Conservation (phyloP, 257 asterid species). For the Handroanthus guayacan region DNA sequence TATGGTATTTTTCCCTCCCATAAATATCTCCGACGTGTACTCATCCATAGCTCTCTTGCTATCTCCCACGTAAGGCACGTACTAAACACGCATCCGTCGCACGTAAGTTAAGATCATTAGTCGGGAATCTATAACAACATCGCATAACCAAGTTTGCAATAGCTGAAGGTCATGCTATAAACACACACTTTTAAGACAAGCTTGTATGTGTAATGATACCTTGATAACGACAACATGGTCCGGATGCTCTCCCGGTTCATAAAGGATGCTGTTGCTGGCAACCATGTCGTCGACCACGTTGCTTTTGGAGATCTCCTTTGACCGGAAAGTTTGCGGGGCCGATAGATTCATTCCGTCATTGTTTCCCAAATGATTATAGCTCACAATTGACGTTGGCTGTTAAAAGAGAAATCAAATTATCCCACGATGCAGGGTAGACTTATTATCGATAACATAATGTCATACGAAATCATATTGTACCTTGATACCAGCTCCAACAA, state of each 20-base stretch:
- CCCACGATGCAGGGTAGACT: not conserved
- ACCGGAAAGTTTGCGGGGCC: constrained; percentile 96
- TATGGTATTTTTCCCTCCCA: constrained; percentile 95
- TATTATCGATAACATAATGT: not conserved
- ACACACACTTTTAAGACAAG: no score
- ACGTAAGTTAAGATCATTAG: not conserved
- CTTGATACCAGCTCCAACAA: constrained; percentile 99
- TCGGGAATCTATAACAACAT: not conserved
- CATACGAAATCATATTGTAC: constrained; percentile 38
- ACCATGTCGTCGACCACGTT: constrained; percentile 99
- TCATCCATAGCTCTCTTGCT: constrained; percentile 99
- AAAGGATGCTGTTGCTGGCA: constrained; percentile 93
- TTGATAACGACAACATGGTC: constrained; percentile 97
- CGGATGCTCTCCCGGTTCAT: constrained; percentile 95
- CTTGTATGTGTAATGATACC: constrained; percentile 46
- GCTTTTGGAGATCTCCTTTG: constrained; percentile 97
- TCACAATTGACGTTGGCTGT: constrained; percentile 98
- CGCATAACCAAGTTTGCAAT: not conserved
- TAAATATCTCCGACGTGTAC: constrained; percentile 96
- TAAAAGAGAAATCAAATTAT: constrained; percentile 10
- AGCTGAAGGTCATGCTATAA: not conserved
- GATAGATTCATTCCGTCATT: constrained; percentile 97
- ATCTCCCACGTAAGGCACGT: constrained; percentile 96
- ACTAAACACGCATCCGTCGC: constrained; percentile 45
- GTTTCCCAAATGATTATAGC: constrained; percentile 98